Base-by-base conservation (phyloP, 495 filamentous ascomycete genomes). In the Xylaria acuta region DNA sequence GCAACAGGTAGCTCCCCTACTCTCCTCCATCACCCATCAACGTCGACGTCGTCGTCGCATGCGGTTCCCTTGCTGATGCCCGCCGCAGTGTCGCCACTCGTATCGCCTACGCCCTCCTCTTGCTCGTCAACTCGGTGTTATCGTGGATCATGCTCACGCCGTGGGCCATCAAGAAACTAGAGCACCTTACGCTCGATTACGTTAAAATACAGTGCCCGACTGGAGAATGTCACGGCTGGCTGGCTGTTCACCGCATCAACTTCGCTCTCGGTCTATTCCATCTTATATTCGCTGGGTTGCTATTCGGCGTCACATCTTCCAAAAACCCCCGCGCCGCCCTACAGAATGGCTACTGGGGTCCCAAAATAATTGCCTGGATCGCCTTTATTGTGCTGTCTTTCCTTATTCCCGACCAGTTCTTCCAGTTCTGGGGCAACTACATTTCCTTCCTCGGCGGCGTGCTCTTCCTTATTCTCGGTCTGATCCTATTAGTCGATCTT, bases 61-160 rank as follows among this genome's bases (percentile, higher is more conserved):
- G 5, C 63, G 45, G 18, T 45, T 54, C 27, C 41, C 16, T 20
- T 38, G 3, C 53, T 8, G 32, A 22, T 9, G 16, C n/a, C 47
- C 18, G 1, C 62, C 12, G 51, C 75, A 97, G 94, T 81, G 94
- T 97, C 84, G 94, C 95, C 45, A 99, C 96, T 78, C 92, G 96
- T 84, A 97, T 99, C 82, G 95, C 93, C 78, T 99, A 98, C 82
- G 96, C 97, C 75, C 89, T 98, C 79, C 92, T 99, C 76, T 93
- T 99, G 67, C 88, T 98, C 73, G 82, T 97, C 84, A 98, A 99
- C 88, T 97, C 94, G 59, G 97, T 98, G 72, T 80, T 97, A 59
- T 95, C 97, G 38, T 99, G 96, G 96, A 92, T 99, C 43, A 97
- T 98, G 94, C 95, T 98, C 87, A 98, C 96, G 11, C 94, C 94